phyloP scores from a whole-genome alignment of 805 yeast genomes.

The Myxozyma vanderwaltii region DNA sequence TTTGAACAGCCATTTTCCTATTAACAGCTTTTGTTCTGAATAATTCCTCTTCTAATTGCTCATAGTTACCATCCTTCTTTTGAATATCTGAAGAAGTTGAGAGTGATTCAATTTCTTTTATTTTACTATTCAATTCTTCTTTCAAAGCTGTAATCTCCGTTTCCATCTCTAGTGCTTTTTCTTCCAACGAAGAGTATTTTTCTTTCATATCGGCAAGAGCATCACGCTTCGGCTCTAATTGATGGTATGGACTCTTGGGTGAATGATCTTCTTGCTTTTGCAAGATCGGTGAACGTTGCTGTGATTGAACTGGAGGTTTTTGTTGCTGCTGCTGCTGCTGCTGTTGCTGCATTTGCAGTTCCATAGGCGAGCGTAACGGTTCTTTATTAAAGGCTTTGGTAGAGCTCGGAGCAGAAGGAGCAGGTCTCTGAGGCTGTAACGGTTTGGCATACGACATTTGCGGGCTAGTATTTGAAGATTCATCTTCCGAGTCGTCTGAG shows the following conservation, averaged over 20 bases:
- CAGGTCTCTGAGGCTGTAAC: conserved; percentile 6
- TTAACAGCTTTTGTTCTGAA: conserved; percentile 25
- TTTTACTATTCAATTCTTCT: conserved; percentile 37
- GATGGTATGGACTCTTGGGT: neutral
- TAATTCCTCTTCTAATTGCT: conserved; percentile 17
- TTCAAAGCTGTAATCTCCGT: neutral
- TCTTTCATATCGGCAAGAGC: conserved; percentile 1
- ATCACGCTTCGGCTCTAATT: neutral
- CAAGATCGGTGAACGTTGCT: neutral
- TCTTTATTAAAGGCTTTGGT: neutral
- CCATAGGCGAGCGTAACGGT: conserved; percentile 6
- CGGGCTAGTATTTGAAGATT: neutral
- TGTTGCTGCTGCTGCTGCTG: neutral
- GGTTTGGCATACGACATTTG: neutral
- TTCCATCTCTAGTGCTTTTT: neutral
- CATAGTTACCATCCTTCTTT: neutral
- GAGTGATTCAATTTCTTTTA: conserved; percentile 51
- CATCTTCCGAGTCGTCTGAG: conserved; percentile 54
- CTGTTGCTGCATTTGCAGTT: conserved; percentile 4
- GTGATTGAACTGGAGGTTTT: neutral
- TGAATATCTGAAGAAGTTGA: conserved; percentile 49
- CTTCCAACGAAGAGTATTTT: conserved; percentile 7
- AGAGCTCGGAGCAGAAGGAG: conserved; percentile 8
- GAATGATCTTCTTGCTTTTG: neutral
- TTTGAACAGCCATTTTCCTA: conserved; percentile 23